Evolutionary conservation across 2,329 filamentous ascomycete genomes (phyloP).

Genomic region (Trichoderma asperellum): DNA sequence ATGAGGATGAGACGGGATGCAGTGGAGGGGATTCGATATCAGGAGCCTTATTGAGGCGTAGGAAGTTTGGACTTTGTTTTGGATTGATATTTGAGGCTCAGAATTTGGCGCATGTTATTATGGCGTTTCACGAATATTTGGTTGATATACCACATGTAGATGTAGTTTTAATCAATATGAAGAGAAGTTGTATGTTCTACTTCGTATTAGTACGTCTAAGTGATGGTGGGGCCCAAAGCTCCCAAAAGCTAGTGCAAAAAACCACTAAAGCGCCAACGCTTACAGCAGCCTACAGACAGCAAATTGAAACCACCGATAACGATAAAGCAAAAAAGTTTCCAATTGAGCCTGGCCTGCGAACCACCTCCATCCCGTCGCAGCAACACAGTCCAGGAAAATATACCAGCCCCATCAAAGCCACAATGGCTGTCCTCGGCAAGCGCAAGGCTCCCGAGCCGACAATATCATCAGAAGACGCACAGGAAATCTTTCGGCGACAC

Average conservation of each 20-base stretch:
- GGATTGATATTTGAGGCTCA: not conserved
- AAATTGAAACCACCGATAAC: conserved; percentile 4
- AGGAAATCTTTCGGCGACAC: conserved; percentile 77
- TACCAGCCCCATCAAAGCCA: not conserved
- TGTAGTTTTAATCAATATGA: not conserved
- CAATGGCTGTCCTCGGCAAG: conserved; percentile 55
- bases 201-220: not conserved
- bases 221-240: not conserved
- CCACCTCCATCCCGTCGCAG: not conserved
- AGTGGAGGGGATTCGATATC: not conserved
- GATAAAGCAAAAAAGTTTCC: conserved; percentile 22
- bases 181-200: not conserved
- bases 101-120: not conserved
- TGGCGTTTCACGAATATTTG: not conserved
- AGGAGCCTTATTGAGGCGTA: not conserved
- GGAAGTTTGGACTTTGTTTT: not conserved
- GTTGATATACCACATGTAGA: not conserved
- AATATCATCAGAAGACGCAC: conserved; percentile 57
- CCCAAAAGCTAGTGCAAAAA: not conserved
- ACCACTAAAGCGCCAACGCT: not conserved
- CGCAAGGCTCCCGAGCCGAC: conserved; percentile 47
- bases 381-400: not conserved
- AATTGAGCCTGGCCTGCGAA: not conserved
- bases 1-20: not conserved
- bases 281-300: not conserved